Percentiles rank a stretch among this genome's conserved stretches.
Evolutionary conservation across 2,329 filamentous ascomycete species (phyloP).

Genomic region (Drechslerella coelobrocha): DNA sequence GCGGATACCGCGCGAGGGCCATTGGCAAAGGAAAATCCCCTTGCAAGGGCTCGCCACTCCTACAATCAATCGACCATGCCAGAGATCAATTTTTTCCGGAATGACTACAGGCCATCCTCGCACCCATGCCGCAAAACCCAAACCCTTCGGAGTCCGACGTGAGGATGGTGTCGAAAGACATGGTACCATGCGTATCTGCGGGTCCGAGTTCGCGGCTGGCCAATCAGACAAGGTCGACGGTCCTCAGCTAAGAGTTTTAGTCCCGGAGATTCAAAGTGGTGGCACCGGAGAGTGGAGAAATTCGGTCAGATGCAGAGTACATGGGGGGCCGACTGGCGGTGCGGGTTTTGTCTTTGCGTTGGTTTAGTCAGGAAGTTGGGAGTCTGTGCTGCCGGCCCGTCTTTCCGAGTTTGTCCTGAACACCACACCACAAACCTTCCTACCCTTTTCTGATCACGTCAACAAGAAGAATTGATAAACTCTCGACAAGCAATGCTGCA

Average conservation of each 20-base stretch:
- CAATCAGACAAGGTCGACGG: constrained; percentile 17
- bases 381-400: constrained; percentile 41
- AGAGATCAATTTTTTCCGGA: constrained; percentile 43
- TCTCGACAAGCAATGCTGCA: constrained; percentile 23
- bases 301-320: constrained; percentile 25
- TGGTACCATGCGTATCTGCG: constrained; percentile 30
- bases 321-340: constrained; percentile 5
- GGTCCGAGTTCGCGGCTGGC: constrained; percentile 10
- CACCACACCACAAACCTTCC: constrained; percentile 10
- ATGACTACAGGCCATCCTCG: constrained; percentile 13
- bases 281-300: constrained; percentile 19
- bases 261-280: constrained; percentile 43
- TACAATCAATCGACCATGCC: constrained; percentile 31
- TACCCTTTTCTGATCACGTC: constrained; percentile 40
- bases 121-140: constrained; percentile 16
- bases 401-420: constrained; percentile 45
- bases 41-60: constrained; percentile 45
- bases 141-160: constrained; percentile 30
- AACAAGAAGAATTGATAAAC: constrained; percentile 11
- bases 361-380: constrained; percentile 4
- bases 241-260: constrained; percentile 38
- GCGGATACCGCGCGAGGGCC: constrained; percentile 16
- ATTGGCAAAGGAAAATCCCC: constrained; percentile 28
- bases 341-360: constrained; percentile 24
- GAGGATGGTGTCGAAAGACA: constrained; percentile 26